Evolutionary conservation across 495 filamentous ascomycete genomes (phyloP).

Genomic region (Penicillium robsamsonii): DNA sequence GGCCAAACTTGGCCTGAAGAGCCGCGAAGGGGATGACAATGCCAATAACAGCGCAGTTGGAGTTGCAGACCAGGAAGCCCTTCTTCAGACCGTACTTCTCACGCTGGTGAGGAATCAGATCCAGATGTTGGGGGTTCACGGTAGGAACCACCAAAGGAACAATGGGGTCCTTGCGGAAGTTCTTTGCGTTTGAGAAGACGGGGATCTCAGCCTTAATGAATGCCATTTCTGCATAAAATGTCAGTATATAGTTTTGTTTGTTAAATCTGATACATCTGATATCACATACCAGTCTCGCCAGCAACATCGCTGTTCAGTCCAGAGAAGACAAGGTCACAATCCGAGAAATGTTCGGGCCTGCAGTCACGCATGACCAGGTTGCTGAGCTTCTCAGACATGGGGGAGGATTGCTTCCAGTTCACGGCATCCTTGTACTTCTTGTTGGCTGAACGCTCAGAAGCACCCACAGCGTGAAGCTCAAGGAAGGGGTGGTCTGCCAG

Average conservation of each 20-base stretch:
- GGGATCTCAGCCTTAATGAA: constrained; percentile 75
- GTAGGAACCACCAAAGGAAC: constrained; percentile 86
- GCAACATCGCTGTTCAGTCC: constrained; percentile 84
- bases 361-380: constrained; percentile 74
- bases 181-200: constrained; percentile 89
- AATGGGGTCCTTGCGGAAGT: constrained; percentile 77
- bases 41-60: constrained; percentile 87
- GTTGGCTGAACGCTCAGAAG: constrained; percentile 73
- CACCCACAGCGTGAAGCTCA: constrained; percentile 72
- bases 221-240: constrained; percentile 58
- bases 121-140: constrained; percentile 76
- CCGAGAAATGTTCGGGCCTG: constrained; percentile 67
- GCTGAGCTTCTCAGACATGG: constrained; percentile 65
- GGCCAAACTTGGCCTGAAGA: constrained; percentile 72
- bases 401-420: constrained; percentile 76
- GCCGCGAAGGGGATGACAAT: constrained; percentile 87
- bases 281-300: constrained; percentile 65
- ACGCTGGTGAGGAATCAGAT: constrained; percentile 74
- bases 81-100: constrained; percentile 62
- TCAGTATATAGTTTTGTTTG: background rate
- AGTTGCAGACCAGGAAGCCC: constrained; percentile 85
- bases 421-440: constrained; percentile 84
- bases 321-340: constrained; percentile 87
- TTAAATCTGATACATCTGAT: background rate
- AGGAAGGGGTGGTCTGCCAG: constrained; percentile 77